Base-by-base conservation (phyloP, 78 protist species). In the Isochrysis galbana region DNA sequence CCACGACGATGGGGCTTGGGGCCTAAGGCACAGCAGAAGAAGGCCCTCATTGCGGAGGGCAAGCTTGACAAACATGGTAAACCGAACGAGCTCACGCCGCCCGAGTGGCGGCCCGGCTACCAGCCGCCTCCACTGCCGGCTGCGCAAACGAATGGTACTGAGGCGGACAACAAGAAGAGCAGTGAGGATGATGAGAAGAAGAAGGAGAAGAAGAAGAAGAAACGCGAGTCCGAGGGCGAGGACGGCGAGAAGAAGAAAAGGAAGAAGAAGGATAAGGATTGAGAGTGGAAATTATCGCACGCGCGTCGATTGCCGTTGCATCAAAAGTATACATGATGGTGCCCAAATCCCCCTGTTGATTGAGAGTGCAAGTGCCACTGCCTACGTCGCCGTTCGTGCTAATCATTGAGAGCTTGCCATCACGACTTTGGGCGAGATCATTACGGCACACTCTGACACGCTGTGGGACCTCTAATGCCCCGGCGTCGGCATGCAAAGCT, bases 1-100 rank as follows among this genome's bases (percentile, higher is more conserved):
- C 99, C 99, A 34, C 94, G 98, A 42, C 88, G 36, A n/a, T 99
- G 99, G 99, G 99, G 99, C 45, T 95, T 97, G 22, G 99, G 99
- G 44, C 99, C 99, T 29, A 42, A 92, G 91, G 96, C 94, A 48
- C 39, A 44, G 87, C 87, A 67, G 94, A 98, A 98, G 99, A 98
- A 98, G 97, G 74, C 70, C 74, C 93, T 99, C 95, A 96, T 97
- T 90, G 41, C 51, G 34, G 98, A 90, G n/a, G 99, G 99, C 87
- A 95, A 95, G 93, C 95, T 99, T 38, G 99, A 98, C 97, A 98
- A 99, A 97, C 96, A 95, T 96, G 99, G 99, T 87, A 84, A 94
- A 46, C 96, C 97, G 87, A 98, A 97, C 95, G 99, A 97, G 87
- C 54, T 87, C 38, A 99, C 99, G 39, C 99, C 99, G 34, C 36